Evolutionary conservation across 108 stramenopile genomes (phyloP).

Genomic region (Cyclotella baltica): DNA sequence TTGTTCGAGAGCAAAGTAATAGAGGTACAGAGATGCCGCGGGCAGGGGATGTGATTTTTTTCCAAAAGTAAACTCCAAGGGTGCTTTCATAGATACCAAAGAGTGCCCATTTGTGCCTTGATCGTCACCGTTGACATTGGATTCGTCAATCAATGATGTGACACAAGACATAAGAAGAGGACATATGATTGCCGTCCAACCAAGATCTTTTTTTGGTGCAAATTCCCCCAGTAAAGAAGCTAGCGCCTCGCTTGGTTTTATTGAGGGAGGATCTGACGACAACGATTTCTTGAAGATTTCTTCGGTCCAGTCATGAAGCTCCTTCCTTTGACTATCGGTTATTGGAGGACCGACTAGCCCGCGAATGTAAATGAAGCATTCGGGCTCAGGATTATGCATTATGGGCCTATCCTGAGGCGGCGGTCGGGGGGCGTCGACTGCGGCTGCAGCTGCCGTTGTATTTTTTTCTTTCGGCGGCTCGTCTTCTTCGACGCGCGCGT

Average conservation of each 20-base stretch:
- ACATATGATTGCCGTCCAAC: background rate
- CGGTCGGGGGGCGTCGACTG: background rate
- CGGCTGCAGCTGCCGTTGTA: too few relatives aligned
- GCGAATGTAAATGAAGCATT: conserved; percentile 13
- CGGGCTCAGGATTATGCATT: too few relatives aligned
- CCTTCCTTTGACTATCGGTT: background rate
- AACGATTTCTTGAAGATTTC: background rate
- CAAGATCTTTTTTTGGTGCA: background rate
- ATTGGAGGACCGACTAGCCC: conserved; percentile 7
- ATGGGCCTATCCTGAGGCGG: background rate
- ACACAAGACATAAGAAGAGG: background rate
- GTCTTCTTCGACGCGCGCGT: too few relatives aligned
- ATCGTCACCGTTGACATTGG: background rate
- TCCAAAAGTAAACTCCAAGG: too few relatives aligned
- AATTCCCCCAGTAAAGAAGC: background rate
- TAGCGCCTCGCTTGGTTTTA: background rate
- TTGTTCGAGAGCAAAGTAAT: background rate
- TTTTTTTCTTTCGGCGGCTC: too few relatives aligned
- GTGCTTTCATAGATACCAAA: too few relatives aligned
- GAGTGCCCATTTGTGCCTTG: background rate
- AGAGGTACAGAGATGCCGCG: background rate
- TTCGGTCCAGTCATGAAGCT: conserved; percentile 10
- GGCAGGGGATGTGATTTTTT: background rate
- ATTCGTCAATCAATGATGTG: background rate
- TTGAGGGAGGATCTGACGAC: background rate